Evolutionary conservation across 306 rosid genomes (phyloP), one percentile per base, ranked within the genome.

Genomic region (Gastrolobium villosum): DNA sequence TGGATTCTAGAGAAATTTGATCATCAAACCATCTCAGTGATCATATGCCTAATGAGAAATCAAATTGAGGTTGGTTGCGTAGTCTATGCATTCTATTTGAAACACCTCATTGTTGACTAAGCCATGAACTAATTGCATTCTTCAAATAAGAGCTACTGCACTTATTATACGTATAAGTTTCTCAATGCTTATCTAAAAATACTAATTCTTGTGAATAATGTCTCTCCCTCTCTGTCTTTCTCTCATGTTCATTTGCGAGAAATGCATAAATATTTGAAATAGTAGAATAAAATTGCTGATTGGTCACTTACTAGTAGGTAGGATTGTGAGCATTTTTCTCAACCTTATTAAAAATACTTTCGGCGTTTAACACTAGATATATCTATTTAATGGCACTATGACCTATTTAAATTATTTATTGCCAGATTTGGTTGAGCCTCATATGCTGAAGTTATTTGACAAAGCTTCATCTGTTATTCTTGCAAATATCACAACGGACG

Each of bases 401-500:
- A 66, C 20, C 32, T 30, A 44, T 44, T 60, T 70, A 74, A 69
- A 20, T 72, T 77, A 30, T 54, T 70, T 73, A 39, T n/a, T 45
- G 60, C 68, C 92, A 94, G 98, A 89, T 81, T 62, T 72, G 67
- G 40, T 91, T 50, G 82, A 80, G 79, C 77, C 72, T 66, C 95
- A 74, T 72, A 82, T 95, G 81, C 85, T 85, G 55, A 90, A 70
- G 37, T 72, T 93, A 63, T 79, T 83, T 76, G 80, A 77, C 53
- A 88, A 80, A 85, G 96, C 94, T 79, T 80, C 90, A 4, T 89
- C 98, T 70, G 56, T 87, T 53, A 65, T 86, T 87, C 82, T 96
- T 76, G 77, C 93, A 57, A 89, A 91, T 81, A 85, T 95, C 75
- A 74, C 89, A 1, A 5, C 81, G 9, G 92, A 93, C 69, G 13